Evolutionary conservation across 192 early-diverging fungal genomes (phyloP), one percentile per base, ranked within the genome.

Genomic region (Linnemannia zychae): DNA sequence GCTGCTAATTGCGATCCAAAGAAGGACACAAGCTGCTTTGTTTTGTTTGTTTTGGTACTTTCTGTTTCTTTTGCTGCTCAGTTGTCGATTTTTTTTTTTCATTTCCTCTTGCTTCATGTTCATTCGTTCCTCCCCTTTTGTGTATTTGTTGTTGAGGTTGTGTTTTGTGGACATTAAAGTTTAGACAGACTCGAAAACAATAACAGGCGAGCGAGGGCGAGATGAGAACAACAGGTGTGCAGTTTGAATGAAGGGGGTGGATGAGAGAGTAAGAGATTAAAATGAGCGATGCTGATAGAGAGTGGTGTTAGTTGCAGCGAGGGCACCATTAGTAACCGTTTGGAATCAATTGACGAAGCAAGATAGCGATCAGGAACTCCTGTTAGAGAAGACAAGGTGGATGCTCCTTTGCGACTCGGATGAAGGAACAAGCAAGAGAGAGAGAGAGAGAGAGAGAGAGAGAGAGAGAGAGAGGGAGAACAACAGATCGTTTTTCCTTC

Each of bases 371-470:
- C 12, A 53, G 38, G 22, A 48, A 31, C 12, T 44, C 40, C 9
- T 44, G 40, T n/a, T 20, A 33, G 75, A n/a, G 46, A 28, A n/a
- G 67, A 37, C 38, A 22, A 11, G 34, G 46, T 18, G 38, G 60
- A 52, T 73, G 3, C 40, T 13, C 57, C 24, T 63, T 65, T 34
- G 44, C 52, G 11, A 28, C 15, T 31, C 24, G n/a, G n/a, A 16
- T 3, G 34, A n/a, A 70, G 12, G 40, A 31, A 31, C 38, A 28
- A 49, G 24, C 47, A 46, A 72, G 33, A 52, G 7, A 20, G 72
- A 49, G 47, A 34, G n/a, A n/a, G 44, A 71, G 44, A 48, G 69
- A 37, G 22, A 53, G 49, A 52, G 71, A 73, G 71, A 44, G 40
- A 44, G 9, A 44, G 40, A 44, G 40, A 9, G 3, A 3, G 40